phyloP scores from a whole-genome alignment of 805 yeast genomes.

The Starmerella potacharoeniae region DNA sequence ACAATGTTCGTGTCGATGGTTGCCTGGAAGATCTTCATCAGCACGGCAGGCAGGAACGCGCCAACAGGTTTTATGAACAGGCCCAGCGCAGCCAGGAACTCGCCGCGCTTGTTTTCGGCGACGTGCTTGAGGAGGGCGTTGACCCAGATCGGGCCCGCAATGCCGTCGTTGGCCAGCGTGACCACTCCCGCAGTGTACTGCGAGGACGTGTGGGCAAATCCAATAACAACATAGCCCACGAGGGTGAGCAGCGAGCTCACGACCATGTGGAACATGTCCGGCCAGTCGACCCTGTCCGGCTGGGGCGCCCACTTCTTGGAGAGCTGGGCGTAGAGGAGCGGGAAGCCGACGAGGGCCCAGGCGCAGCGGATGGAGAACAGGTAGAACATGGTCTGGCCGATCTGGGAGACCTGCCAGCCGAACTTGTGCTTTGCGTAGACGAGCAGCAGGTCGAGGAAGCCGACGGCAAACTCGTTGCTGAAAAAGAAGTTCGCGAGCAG shows the following conservation, averaged over 20 bases:
- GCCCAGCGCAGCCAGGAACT: constrained; percentile 12
- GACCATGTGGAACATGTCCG: constrained; percentile 12
- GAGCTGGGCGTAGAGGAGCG: constrained; percentile 10
- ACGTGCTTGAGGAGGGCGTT: constrained; percentile 14
- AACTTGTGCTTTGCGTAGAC: constrained; percentile 15
- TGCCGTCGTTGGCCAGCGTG: constrained; percentile 13
- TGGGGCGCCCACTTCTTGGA: constrained; percentile 7
- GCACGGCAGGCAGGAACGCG: constrained; percentile 12
- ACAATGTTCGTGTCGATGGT: constrained; percentile 9
- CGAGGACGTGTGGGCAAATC: constrained; percentile 3
- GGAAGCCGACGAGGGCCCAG: constrained; percentile 16
- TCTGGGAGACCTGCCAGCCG: constrained; percentile 8
- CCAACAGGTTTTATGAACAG: constrained; percentile 12
- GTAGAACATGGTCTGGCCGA: constrained; percentile 9
- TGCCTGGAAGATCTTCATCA: constrained; percentile 10
- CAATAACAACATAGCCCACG: constrained; percentile 5
- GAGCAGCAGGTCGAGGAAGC: constrained; percentile 14
- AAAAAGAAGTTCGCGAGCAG: constrained; percentile 12
- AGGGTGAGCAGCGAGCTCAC: constrained; percentile 7
- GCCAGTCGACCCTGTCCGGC: constrained; percentile 8
- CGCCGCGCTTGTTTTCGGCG: constrained; percentile 7
- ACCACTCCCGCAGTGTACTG: constrained; percentile 8
- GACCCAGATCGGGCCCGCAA: constrained; percentile 16
- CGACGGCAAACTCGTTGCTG: constrained; percentile 15
- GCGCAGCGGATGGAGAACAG: constrained; percentile 8